Evolutionary conservation across 2,329 filamentous ascomycete species (phyloP).

Genomic region (Aspergillus niger): DNA sequence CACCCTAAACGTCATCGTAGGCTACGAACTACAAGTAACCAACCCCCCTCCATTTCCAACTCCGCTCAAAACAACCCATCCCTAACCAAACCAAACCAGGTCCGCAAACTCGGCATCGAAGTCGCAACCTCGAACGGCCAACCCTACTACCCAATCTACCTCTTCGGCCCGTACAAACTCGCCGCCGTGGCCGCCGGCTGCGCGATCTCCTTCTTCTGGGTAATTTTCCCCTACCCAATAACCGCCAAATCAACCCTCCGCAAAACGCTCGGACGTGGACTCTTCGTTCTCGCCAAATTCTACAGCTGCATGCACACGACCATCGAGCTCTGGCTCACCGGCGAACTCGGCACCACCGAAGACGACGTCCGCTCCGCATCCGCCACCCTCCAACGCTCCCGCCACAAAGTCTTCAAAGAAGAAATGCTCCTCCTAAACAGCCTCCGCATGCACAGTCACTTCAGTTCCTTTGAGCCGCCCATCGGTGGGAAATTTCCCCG

Average conservation of each 20-base stretch:
- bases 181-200: constrained; percentile 67
- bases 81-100: constrained; percentile 32
- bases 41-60: neutral
- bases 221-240: constrained; percentile 70
- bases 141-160: constrained; percentile 67
- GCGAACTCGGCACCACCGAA: constrained; percentile 48
- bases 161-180: constrained; percentile 71
- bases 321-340: constrained; percentile 61
- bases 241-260: constrained; percentile 70
- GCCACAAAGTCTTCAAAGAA: constrained; percentile 64
- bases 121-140: constrained; percentile 62
- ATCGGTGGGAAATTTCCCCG: constrained; percentile 73
- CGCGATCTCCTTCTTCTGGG: constrained; percentile 73
- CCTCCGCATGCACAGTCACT: constrained; percentile 62
- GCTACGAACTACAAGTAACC: constrained; percentile 67
- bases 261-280: constrained; percentile 64
- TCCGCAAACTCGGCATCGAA: constrained; percentile 54
- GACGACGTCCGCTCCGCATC: constrained; percentile 17
- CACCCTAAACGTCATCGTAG: constrained; percentile 63
- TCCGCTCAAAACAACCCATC: neutral
- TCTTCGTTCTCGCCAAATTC: constrained; percentile 73
- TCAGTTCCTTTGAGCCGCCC: constrained; percentile 68
- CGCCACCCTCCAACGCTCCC: constrained; percentile 53
- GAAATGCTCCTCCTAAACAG: constrained; percentile 64
- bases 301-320: constrained; percentile 71